Conservation (phyloP, 2,329 filamentous ascomycete species). For the Botryosphaeria dothidea region DNA sequence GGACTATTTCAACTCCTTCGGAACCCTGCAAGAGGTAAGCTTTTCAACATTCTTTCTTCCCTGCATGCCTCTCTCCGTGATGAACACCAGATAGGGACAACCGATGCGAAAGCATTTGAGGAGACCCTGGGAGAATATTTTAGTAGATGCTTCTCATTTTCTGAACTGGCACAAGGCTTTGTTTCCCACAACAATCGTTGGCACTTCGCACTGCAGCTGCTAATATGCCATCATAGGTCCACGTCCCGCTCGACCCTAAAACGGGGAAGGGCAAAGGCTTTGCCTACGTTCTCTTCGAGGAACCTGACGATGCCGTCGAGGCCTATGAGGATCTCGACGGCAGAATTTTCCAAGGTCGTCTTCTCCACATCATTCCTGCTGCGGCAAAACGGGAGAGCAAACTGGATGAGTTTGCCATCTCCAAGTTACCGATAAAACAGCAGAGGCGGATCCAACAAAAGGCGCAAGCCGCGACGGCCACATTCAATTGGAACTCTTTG, state of each 20-base stretch:
- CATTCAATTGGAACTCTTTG: constrained; percentile 99
- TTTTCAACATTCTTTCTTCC: constrained; percentile 24
- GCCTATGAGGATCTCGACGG: constrained; percentile 82
- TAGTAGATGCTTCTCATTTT: constrained; percentile 99
- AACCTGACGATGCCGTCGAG: constrained; percentile 70
- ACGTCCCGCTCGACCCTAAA: constrained; percentile 73
- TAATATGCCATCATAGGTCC: constrained; percentile 64
- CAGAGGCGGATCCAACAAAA: constrained; percentile 88
- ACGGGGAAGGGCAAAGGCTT: constrained; percentile 83
- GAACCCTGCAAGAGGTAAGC: constrained; percentile 81
- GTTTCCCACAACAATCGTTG: constrained; percentile 5
- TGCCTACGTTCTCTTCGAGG: constrained; percentile 77
- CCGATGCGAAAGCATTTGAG: constrained; percentile 95
- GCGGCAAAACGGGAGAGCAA: constrained; percentile 77
- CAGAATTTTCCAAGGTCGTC: constrained; percentile 85
- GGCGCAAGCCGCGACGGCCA: constrained; percentile 72
- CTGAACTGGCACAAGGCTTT: constrained; percentile 55
- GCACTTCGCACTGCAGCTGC: constrained; percentile 22
- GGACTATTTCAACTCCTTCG: constrained; percentile 70
- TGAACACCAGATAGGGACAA: constrained; percentile 99
- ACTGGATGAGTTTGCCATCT: constrained; percentile 84
- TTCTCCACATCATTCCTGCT: constrained; percentile 86
- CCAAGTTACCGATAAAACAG: constrained; percentile 90
- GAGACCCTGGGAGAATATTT: constrained; percentile 91
- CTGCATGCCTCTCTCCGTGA: constrained; percentile 57